These are phyloP conservation scores for Hansfordia pulvinata DNA, from an alignment of 2,329 filamentous ascomycete species.

Conservation along the genomic window DNA sequence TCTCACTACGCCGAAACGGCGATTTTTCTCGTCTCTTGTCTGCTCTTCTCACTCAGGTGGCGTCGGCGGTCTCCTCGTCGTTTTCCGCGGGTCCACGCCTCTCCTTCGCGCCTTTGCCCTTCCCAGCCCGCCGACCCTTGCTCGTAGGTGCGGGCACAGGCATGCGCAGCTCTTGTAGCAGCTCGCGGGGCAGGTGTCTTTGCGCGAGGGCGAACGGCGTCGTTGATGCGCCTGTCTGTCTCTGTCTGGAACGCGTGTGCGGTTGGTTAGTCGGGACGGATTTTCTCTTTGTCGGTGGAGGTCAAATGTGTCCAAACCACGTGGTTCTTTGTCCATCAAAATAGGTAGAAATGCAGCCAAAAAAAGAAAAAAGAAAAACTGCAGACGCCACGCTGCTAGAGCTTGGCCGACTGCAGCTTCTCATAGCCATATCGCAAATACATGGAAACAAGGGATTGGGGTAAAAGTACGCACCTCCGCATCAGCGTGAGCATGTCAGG, in stretches of 20 bases:
- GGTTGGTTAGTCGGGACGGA: slow-evolving; percentile 5
- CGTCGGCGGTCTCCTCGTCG: slow-evolving; percentile 24
- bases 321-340: slow-evolving; percentile 10
- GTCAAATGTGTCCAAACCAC: slow-evolving; percentile 1
- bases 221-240: slow-evolving; percentile 55
- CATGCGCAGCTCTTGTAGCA: slow-evolving; percentile 73
- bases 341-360: slow-evolving; percentile 6
- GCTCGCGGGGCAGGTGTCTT: slow-evolving; percentile 66
- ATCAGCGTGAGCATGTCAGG: slow-evolving; percentile 72
- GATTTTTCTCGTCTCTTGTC: slow-evolving; percentile 1
- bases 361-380: slow-evolving; percentile 5
- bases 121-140: no score
- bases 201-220: slow-evolving; percentile 80
- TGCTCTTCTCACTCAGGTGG: slow-evolving; percentile 9
- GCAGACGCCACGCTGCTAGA: slow-evolving; percentile 5
- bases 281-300: slow-evolving; percentile 7
- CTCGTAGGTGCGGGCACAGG: slow-evolving; percentile 37
- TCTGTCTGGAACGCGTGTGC: slow-evolving; percentile 45
- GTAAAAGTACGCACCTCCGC: slow-evolving; percentile 69
- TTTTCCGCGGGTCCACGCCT: slow-evolving; percentile 25
- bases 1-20: slow-evolving; percentile 1
- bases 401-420: no score
- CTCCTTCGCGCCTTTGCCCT: slow-evolving; percentile 26
- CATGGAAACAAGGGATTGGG: no score
- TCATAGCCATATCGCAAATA: no score